A percentile compares a stretch with the other conserved stretches of the same genome.
Conservation (phyloP, 192 early-diverging fungal genomes). For the Umbelopsis sp. region DNA sequence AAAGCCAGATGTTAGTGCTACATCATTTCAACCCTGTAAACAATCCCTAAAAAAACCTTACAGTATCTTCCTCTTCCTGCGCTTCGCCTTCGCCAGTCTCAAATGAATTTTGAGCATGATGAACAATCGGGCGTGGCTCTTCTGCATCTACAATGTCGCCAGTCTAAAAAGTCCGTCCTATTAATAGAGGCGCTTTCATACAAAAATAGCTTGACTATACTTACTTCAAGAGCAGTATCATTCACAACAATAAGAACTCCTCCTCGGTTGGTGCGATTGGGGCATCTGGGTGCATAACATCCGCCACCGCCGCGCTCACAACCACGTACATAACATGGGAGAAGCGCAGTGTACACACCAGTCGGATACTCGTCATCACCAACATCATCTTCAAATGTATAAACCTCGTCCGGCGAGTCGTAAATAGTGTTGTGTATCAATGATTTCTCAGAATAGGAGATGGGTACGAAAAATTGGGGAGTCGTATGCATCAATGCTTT, state of each 20-base stretch:
- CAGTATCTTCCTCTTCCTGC: constrained; percentile 6
- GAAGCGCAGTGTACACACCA: constrained; percentile 87
- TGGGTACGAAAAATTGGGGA: constrained; percentile 33
- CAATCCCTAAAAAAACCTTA: background rate
- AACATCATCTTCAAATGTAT: constrained; percentile 32
- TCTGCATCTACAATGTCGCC: background rate
- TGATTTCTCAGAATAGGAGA: constrained; percentile 35
- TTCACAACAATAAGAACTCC: background rate
- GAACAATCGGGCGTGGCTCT: too few relatives aligned
- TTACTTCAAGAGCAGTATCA: background rate
- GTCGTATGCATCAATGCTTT: constrained; percentile 36
- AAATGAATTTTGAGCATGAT: too few relatives aligned
- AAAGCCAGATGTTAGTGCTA: background rate
- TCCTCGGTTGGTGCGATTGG: constrained; percentile 22
- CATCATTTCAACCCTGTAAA: background rate
- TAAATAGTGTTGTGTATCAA: constrained; percentile 34
- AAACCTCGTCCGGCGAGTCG: constrained; percentile 39
- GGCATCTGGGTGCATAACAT: constrained; percentile 38
- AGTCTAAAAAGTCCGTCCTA: background rate
- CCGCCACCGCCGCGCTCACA: constrained; percentile 31
- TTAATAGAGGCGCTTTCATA: too few relatives aligned
- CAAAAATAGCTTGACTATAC: background rate
- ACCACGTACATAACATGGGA: constrained; percentile 74
- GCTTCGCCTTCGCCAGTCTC: too few relatives aligned
- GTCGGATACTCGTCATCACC: constrained; percentile 59